These are phyloP conservation scores for Chenopodium album DNA, from an alignment of 148 eudicot species.

Conservation along the genomic window DNA sequence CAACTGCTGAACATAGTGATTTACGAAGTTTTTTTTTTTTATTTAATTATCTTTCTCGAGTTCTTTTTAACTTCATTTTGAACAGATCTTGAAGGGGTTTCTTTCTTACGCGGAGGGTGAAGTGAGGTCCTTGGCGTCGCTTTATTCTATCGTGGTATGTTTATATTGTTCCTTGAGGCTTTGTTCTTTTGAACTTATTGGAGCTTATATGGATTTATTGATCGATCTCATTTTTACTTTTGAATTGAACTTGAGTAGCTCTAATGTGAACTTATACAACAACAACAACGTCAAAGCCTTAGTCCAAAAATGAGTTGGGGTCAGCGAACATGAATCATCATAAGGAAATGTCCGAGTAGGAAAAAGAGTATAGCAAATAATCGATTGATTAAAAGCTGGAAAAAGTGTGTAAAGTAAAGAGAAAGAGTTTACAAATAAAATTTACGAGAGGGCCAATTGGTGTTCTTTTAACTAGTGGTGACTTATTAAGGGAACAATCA, in stretches of 20 bases:
- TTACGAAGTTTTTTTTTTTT: not conserved
- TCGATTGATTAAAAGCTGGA: too few relatives aligned
- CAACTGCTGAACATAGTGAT: not conserved
- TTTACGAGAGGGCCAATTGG: not conserved
- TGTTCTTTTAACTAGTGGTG: not conserved
- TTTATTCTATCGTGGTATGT: slow-evolving; percentile 84
- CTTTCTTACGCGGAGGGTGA: slow-evolving; percentile 78
- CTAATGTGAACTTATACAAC: not conserved
- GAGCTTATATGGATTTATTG: too few relatives aligned
- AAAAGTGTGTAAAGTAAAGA: too few relatives aligned
- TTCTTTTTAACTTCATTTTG: slow-evolving; percentile 12
- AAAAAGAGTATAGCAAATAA: too few relatives aligned
- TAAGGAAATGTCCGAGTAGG: too few relatives aligned
- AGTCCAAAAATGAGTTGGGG: too few relatives aligned
- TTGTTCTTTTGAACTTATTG: not conserved
- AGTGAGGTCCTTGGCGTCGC: slow-evolving; percentile 72
- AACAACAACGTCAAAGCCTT: too few relatives aligned
- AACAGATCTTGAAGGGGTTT: slow-evolving; percentile 66
- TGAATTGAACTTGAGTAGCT: not conserved
- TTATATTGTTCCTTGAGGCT: slow-evolving; percentile 9
- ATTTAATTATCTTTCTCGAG: not conserved
- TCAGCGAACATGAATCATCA: too few relatives aligned
- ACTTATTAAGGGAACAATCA: not conserved
- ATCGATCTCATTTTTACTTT: too few relatives aligned
- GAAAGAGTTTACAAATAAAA: too few relatives aligned